Base-by-base conservation (phyloP, 768 basidiomycete genomes). In the Leccinum boreale region DNA sequence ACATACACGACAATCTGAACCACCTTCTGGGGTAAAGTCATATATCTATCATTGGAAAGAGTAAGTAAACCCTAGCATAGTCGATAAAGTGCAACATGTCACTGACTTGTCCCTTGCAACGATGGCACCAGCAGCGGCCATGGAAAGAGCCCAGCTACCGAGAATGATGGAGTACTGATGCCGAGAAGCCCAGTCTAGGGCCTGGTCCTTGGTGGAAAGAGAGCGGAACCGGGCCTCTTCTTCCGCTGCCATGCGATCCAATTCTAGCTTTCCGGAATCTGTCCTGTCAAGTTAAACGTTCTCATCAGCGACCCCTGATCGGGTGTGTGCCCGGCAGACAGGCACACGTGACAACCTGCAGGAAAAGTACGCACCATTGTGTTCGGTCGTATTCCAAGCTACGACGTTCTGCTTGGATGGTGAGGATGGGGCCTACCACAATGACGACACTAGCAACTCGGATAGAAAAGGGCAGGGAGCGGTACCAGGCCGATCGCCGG, bases 111-210 rank as follows among this genome's bases (percentile, higher is more conserved):
- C 78, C 31, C 83, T 84, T 65, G 85, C 83, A 54, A 93, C 87
- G 50, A 87, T 77, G 4, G 77, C 78, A 50, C 85, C 87, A 4
- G 90, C 85, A 21, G 82, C 68, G 4, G 75, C 82, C 65, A 92
- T 79, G 67, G 85, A 85, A 8, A 78, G 69, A 1, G 85, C 88
- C 91, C 91, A 92, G 45, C 85, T 81, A 28, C 85, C 86, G 26
- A 88, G 77, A 56, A 93, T 91, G 63, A 90, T 72, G 50, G 82
- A 81, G 61, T 87, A 92, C 67, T 90, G 81, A 62, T 90, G 86
- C 14, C 86, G 79, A 17, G 65, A 68, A 1, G 84, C 82, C 81
- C 86, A 90, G 63, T 90, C 86, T 4, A 72, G 66, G 21, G 80
- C 58, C 67, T 89, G 89, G 33, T 88, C 79, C 26, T 61, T 70